phyloP scores from a whole-genome alignment of 257 asterid genomes.

The Nyctanthes arbortristis region DNA sequence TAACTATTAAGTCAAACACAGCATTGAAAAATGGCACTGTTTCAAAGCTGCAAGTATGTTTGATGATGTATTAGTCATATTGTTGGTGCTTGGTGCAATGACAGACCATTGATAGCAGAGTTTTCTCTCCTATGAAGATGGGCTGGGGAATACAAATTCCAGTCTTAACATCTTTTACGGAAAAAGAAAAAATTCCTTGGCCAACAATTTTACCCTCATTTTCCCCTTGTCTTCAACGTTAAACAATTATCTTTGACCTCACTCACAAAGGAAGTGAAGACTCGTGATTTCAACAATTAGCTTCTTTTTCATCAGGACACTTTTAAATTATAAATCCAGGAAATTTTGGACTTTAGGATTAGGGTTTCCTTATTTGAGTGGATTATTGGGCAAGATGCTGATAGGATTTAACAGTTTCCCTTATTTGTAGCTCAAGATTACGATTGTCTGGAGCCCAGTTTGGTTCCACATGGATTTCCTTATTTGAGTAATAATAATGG shows the following conservation, averaged over 20 bases:
- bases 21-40: not conserved
- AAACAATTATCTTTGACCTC: not conserved
- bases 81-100: not conserved
- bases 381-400: too few relatives aligned
- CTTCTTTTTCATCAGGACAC: not conserved
- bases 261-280: not conserved
- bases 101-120: not conserved
- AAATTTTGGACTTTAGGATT: too few relatives aligned
- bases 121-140: not conserved
- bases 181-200: not conserved
- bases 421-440: not conserved
- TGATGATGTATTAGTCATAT: not conserved
- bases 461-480: too few relatives aligned
- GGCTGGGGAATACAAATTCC: not conserved
- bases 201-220: not conserved
- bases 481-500: too few relatives aligned
- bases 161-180: not conserved
- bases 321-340: too few relatives aligned
- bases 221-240: not conserved
- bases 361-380: too few relatives aligned
- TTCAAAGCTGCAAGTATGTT: not conserved
- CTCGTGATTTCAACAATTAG: not conserved
- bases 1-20: not conserved
- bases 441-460: constrained; percentile 5
- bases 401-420: not conserved